phyloP scores from a whole-genome alignment of 371 early-diverging fungal genomes.

The Blakeslea trispora region DNA sequence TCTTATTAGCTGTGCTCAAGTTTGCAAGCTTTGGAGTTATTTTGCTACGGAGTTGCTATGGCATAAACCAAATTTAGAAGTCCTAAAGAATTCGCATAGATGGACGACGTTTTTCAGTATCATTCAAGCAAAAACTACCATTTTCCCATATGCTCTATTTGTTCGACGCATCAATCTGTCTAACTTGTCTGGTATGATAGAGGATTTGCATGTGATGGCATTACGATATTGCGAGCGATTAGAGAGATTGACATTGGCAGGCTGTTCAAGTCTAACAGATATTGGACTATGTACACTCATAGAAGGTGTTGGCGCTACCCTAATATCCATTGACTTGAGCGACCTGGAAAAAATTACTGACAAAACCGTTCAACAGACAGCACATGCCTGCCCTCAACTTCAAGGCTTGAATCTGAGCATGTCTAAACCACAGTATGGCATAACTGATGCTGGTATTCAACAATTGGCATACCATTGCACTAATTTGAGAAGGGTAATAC shows the following conservation, averaged over 20 bases:
- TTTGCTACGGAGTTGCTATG: slow-evolving; percentile 51
- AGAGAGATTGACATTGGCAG: slow-evolving; percentile 60
- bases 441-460: slow-evolving; percentile 37
- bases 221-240: slow-evolving; percentile 54
- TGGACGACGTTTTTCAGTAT: slow-evolving; percentile 34
- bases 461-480: slow-evolving; percentile 33
- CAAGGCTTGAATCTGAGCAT: slow-evolving; percentile 52
- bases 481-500: slow-evolving; percentile 39
- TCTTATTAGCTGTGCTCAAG: slow-evolving; percentile 37
- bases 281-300: slow-evolving; percentile 51
- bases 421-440: slow-evolving; percentile 33
- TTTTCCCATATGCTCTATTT: slow-evolving; percentile 55
- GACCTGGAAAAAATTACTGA: slow-evolving; percentile 41
- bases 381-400: slow-evolving; percentile 38
- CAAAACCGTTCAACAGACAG: slow-evolving; percentile 30
- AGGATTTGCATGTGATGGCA: slow-evolving; percentile 40
- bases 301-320: slow-evolving; percentile 22
- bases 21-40: slow-evolving; percentile 51
- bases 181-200: slow-evolving; percentile 40
- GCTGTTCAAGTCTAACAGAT: slow-evolving; percentile 52
- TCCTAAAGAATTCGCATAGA: slow-evolving; percentile 14
- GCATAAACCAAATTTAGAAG: slow-evolving; percentile 42
- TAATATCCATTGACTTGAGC: slow-evolving; percentile 49
- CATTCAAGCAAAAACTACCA: slow-evolving; percentile 20
- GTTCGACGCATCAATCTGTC: slow-evolving; percentile 65